phyloP scores from a whole-genome alignment of 495 filamentous ascomycete genomes.

The Penicillium flavigenum region DNA sequence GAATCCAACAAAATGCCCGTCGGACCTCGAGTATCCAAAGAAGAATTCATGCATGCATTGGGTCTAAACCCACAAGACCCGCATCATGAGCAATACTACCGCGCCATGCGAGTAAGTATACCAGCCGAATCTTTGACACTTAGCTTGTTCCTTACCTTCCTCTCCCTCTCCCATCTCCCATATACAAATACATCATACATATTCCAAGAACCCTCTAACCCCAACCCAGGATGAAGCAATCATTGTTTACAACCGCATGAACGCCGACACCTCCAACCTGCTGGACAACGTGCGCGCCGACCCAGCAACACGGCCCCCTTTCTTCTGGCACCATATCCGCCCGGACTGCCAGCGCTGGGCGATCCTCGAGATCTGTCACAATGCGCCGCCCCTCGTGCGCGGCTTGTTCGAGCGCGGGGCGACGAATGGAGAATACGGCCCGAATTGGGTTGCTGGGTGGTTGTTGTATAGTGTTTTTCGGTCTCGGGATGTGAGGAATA shows the following conservation, averaged over 20 bases:
- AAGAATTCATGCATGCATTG: conserved; percentile 47
- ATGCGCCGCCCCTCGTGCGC: conserved; percentile 37
- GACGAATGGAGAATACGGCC: conserved; percentile 44
- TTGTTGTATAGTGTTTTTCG: conserved; percentile 60
- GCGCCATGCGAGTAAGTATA: conserved; percentile 44
- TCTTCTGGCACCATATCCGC: conserved; percentile 49
- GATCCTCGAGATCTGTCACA: conserved; percentile 43
- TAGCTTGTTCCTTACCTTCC: neutral
- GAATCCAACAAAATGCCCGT: conserved; percentile 30
- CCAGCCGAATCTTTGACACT: neutral
- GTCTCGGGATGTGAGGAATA: conserved; percentile 56
- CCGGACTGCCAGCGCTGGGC: conserved; percentile 43
- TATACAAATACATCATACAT: neutral
- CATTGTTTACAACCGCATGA: conserved; percentile 43
- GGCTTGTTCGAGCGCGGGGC: conserved; percentile 40
- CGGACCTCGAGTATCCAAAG: conserved; percentile 47
- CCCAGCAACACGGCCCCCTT: conserved; percentile 38
- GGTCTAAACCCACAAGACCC: conserved; percentile 41
- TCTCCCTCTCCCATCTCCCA: neutral
- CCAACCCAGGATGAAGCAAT: conserved; percentile 48
- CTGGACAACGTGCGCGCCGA: conserved; percentile 41
- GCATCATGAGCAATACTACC: conserved; percentile 45
- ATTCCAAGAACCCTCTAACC: neutral
- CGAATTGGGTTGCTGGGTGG: conserved; percentile 60
- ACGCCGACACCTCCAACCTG: conserved; percentile 41